Base-by-base conservation (phyloP, 2,329 filamentous ascomycete genomes). In the Fusarium poae region DNA sequence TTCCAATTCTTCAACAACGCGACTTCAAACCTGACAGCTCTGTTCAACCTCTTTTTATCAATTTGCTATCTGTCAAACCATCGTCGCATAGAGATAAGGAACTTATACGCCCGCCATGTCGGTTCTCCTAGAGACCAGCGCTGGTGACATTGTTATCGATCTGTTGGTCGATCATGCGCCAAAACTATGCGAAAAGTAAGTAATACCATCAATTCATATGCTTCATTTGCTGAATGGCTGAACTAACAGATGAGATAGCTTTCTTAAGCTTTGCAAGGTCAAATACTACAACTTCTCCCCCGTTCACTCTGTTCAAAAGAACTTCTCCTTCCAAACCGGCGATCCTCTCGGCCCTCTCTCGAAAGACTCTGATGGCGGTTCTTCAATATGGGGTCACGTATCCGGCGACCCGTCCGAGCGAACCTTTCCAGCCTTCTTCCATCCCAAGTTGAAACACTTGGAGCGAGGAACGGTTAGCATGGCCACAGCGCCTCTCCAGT, bases 241-340 rank as follows among this genome's bases (percentile, higher is more conserved):
- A 56, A 55, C 71, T 77, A 83, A 91, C 83, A 78, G 65, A 76
- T 77, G 48, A 77, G 49, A 13, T 80, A 97, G 93, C 86, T 98
- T 99, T 80, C 84, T 99, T 59, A 98, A 99, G 86, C 92, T 99
- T 74, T 97, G 96, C 88, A 98, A 98, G 83, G 85, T 94, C 81
- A 99, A 97, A 83, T 99, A 98, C 83, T 99, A 97, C 89, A 98
- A 98, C 83, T 98, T 97, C 79, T 90, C 94, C 8, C 96, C 95
- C 27, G 83, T 98, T 56, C 93, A 97, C 82, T 94, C 91, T 71
- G 88, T 99, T 37, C 96, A 97, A 77, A 96, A 95, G 79, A 90
- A 93, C 80, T 98, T 97, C 81, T 97, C 94, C 65, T 97, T 97
- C 81, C 95, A 98, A 80, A 97, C 93, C 32, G 95, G 95, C 78